Evolutionary conservation across 257 asterid genomes (phyloP), one percentile per base, ranked within the genome.

Genomic region (Penstemon davidsonii): DNA sequence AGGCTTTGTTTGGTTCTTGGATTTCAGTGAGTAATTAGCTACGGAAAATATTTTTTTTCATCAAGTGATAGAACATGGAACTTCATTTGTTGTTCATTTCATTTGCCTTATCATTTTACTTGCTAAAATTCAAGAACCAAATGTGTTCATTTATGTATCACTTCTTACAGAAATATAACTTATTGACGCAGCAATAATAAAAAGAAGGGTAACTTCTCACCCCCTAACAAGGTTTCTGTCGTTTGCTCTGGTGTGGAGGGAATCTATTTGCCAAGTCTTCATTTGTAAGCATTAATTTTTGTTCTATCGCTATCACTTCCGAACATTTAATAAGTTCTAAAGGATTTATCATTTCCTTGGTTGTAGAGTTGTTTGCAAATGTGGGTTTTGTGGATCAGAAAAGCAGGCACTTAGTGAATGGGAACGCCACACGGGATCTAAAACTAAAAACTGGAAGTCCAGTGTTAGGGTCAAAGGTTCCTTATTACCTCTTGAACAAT

Each of bases 341-440:
- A 39, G 64, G 66, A 61, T 59, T 47, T 68, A 38, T 62, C 43
- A 44, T 66, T 49, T 66, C 39, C 71, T 69, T 72, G 44, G 46
- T 69, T 75, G 75, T 83, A 94, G 99, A 78, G 99, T 94, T 83
- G 92, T 88, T 77, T 94, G 99, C 90, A 91, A 91, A 83, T 94
- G 99, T 73, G 98, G 98, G 42, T 83, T 68, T 53, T 94, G 99
- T 77, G 96, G 98, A 82, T 78, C 81, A 60, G 89, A 91, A 71
- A 94, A 91, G 81, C 93, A 80, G 85, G 84, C 96, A 67, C 95
- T 94, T 62, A 91, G 91, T 74, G 96, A 88, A 72, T 94, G 99
- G 99, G 97, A 85, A 77, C 80, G 95, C 63, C 99, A 94, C 80
- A 91, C 96, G 6, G 99, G 98, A 54, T 86, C 88, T 58, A 91